phyloP scores from a whole-genome alignment of 148 eudicot species.

The Selenicereus undatus region DNA sequence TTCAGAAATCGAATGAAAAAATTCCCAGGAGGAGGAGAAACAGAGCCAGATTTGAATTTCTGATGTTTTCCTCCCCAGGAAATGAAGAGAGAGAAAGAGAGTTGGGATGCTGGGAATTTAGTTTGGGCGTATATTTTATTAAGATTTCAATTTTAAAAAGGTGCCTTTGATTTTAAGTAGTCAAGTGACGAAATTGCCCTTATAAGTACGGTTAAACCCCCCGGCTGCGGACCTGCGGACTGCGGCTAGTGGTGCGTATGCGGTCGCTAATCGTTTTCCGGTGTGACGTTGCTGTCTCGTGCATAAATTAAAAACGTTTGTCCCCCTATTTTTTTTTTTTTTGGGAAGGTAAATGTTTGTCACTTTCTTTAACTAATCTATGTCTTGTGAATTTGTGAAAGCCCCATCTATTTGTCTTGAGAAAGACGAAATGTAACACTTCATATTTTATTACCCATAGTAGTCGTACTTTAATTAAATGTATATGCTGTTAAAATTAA shows the following conservation, averaged over 20 bases:
- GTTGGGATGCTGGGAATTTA: constrained; percentile 2
- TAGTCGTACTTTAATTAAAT: too few species aligned
- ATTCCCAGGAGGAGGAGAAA: constrained; percentile 16
- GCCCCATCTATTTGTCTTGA: too few species aligned
- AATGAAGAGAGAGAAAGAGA: constrained; percentile 18
- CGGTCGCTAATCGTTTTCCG: background rate
- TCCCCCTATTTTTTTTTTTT: background rate
- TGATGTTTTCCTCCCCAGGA: background rate
- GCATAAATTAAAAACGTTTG: too few species aligned
- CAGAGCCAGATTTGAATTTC: background rate
- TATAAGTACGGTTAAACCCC: background rate
- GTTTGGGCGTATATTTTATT: background rate
- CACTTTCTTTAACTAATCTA: too few species aligned
- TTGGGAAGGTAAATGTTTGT: too few species aligned
- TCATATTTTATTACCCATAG: too few species aligned
- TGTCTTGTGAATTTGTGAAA: too few species aligned
- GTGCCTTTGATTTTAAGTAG: background rate
- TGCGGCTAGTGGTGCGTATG: background rate
- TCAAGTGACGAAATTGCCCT: constrained; percentile 16
- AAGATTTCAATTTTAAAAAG: background rate
- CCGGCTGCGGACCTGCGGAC: too few species aligned
- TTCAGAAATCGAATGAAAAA: background rate
- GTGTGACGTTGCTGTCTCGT: background rate
- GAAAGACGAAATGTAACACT: too few species aligned
- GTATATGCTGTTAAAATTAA: too few species aligned